Evolutionary conservation across 768 basidiomycete genomes (phyloP).

Genomic region (Podaxis sp.): DNA sequence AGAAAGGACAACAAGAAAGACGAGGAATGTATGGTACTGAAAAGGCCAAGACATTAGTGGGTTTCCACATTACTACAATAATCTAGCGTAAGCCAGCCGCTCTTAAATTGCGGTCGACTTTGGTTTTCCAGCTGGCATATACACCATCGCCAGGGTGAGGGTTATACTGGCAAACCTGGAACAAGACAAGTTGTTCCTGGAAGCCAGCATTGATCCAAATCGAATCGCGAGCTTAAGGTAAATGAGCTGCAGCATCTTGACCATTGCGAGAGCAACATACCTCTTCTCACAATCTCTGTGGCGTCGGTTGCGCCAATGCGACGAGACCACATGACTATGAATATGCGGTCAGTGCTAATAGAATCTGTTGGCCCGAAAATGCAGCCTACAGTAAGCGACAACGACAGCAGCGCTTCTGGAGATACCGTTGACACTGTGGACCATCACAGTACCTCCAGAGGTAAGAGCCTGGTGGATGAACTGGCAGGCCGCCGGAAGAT

Average conservation of each 20-base stretch:
- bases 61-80: neutral
- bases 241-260: slow-evolving; percentile 3
- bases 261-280: slow-evolving; percentile 27
- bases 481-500: slow-evolving; percentile 59
- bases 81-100: slow-evolving; percentile 29
- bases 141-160: slow-evolving; percentile 58
- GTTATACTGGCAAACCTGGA: slow-evolving; percentile 66
- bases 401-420: slow-evolving; percentile 68
- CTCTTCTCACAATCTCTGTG: slow-evolving; percentile 54
- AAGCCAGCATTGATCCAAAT: slow-evolving; percentile 80
- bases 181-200: slow-evolving; percentile 73
- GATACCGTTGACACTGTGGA: slow-evolving; percentile 64
- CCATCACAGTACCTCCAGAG: slow-evolving; percentile 56
- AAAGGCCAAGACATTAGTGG: neutral
- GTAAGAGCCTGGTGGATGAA: slow-evolving; percentile 62
- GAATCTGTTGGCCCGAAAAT: neutral
- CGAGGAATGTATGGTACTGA: neutral
- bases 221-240: slow-evolving; percentile 57
- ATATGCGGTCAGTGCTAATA: slow-evolving; percentile 10
- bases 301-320: slow-evolving; percentile 54
- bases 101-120: slow-evolving; percentile 45
- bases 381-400: slow-evolving; percentile 65
- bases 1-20: neutral
- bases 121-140: slow-evolving; percentile 61
- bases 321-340: slow-evolving; percentile 62